A percentile compares a stretch with the other conserved stretches of the same genome.
These are phyloP conservation scores for Mycosarcoma maydis DNA, from an alignment of 1,284 basidiomycete species.

Conservation along the genomic window DNA sequence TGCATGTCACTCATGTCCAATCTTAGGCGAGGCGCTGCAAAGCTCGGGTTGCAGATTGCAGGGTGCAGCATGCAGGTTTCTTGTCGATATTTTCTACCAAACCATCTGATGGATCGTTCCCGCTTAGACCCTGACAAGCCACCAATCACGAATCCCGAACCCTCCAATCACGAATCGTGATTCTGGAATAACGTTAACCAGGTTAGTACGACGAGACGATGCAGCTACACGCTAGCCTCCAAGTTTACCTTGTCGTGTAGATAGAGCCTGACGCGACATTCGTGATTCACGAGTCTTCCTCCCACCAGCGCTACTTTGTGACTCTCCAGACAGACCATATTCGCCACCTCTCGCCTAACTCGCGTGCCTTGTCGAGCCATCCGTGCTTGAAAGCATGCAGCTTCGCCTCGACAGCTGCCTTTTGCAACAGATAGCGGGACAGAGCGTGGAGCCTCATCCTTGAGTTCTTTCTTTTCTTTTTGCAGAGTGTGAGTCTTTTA, in stretches of 20 bases:
- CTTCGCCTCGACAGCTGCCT: not conserved
- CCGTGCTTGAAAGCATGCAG: not conserved
- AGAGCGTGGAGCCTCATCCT: no score
- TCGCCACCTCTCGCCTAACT: not conserved
- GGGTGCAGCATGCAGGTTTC: constrained; percentile 13
- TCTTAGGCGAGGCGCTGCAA: constrained; percentile 11
- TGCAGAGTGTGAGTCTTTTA: no score
- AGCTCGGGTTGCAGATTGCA: constrained; percentile 27
- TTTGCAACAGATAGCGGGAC: not conserved
- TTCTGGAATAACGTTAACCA: no score
- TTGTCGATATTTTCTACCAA: constrained; percentile 11
- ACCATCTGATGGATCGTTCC: constrained; percentile 21
- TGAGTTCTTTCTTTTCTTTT: no score
- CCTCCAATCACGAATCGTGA: no score
- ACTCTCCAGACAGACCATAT: no score
- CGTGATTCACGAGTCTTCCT: not conserved
- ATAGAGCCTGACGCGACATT: no score
- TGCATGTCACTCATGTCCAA: no score
- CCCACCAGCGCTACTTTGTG: not conserved
- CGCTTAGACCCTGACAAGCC: constrained; percentile 1
- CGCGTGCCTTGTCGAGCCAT: constrained; percentile 13
- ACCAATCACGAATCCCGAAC: no score
- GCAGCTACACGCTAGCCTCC: no score
- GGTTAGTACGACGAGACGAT: no score
- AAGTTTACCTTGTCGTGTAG: no score